phyloP scores from a whole-genome alignment of 2,329 filamentous ascomycete genomes.

The Dryadomyces sulphureus region DNA sequence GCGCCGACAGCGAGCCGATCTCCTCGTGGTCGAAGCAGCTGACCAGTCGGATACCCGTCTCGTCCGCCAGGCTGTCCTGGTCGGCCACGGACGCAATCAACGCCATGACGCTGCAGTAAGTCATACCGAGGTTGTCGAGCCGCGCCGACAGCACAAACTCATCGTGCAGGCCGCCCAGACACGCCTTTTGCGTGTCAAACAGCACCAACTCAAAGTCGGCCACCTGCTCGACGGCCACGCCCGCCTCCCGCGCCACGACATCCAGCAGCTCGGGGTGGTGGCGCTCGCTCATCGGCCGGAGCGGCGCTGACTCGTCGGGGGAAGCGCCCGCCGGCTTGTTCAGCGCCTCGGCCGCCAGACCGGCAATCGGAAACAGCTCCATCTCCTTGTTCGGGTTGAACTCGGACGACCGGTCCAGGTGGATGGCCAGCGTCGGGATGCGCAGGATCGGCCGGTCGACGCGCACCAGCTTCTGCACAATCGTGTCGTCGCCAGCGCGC shows the following conservation, averaged over 20 bases:
- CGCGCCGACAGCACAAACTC: conserved; percentile 95
- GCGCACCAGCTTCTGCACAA: conserved; percentile 76
- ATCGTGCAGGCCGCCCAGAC: conserved; percentile 76
- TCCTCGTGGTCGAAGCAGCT: conserved; percentile 97
- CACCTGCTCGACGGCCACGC: conserved; percentile 54
- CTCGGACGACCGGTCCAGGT: conserved; percentile 71
- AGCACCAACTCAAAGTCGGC: conserved; percentile 94
- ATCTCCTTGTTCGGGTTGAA: conserved; percentile 97
- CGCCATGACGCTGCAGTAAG: conserved; percentile 78
- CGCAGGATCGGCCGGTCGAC: conserved; percentile 80
- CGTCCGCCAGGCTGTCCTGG: conserved; percentile 49
- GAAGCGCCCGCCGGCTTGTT: conserved; percentile 38
- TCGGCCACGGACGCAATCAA: conserved; percentile 65
- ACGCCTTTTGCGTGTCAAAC: conserved; percentile 87
- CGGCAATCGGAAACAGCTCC: conserved; percentile 86
- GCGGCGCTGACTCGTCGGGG: conserved; percentile 22
- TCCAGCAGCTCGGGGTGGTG: conserved; percentile 83
- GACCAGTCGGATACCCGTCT: conserved; percentile 66
- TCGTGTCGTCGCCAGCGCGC: conserved; percentile 49
- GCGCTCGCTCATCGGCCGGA: conserved; percentile 63
- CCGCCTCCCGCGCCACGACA: conserved; percentile 67
- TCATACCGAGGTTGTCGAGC: conserved; percentile 92
- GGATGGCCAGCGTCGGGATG: conserved; percentile 87
- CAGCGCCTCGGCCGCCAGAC: conserved; percentile 73
- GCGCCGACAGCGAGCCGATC: conserved; percentile 81